A percentile compares a stretch with the other conserved stretches of the same genome.
Evolutionary conservation across 805 yeast genomes (phyloP).

Genomic region (Zygosaccharomyces bisporus): DNA sequence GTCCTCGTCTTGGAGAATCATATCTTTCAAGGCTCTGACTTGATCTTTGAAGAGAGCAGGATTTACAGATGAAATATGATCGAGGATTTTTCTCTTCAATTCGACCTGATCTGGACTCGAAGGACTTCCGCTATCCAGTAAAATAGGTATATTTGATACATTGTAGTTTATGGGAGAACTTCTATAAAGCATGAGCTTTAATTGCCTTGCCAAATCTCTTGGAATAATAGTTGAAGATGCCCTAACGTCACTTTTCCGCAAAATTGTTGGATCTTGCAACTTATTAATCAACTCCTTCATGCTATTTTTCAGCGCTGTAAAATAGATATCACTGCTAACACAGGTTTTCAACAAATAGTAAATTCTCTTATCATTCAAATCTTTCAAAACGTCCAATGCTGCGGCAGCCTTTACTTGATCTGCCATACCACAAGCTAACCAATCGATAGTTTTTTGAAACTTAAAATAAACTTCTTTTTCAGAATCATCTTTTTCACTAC

Average conservation of each 20-base stretch:
- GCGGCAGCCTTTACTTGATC: constrained; percentile 45
- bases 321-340: constrained; percentile 55
- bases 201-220: constrained; percentile 47
- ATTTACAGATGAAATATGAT: constrained; percentile 51
- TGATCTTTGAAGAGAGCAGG: constrained; percentile 67
- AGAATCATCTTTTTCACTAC: constrained; percentile 32
- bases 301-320: constrained; percentile 55
- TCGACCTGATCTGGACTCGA: constrained; percentile 35
- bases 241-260: constrained; percentile 37
- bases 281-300: constrained; percentile 59
- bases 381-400: constrained; percentile 50
- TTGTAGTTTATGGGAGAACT: constrained; percentile 60
- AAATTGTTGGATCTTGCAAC: constrained; percentile 49
- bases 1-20: constrained; percentile 33
- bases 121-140: constrained; percentile 38
- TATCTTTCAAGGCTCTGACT: constrained; percentile 45
- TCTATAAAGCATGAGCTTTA: constrained; percentile 59
- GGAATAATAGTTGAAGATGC: constrained; percentile 39
- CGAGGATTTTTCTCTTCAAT: constrained; percentile 49
- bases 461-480: constrained; percentile 32
- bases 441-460: constrained; percentile 51
- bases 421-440: constrained; percentile 61
- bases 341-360: constrained; percentile 54
- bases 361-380: constrained; percentile 55
- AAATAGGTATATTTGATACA: constrained; percentile 54